These are phyloP conservation scores for Diospyros kaki DNA, from an alignment of 148 eudicot genomes.

Conservation along the genomic window DNA sequence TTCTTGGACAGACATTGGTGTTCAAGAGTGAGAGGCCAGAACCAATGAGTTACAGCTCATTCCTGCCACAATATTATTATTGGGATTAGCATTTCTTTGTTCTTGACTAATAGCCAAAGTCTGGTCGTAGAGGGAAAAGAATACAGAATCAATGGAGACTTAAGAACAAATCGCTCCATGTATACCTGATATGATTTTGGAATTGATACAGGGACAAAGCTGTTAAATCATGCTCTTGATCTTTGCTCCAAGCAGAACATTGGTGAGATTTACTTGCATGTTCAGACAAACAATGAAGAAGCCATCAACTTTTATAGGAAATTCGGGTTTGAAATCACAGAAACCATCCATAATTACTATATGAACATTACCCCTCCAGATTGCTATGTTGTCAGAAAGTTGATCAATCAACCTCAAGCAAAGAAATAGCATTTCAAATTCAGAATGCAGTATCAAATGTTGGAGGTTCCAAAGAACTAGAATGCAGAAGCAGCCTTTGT, in stretches of 20 bases:
- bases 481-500: too few species aligned
- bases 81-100: too few species aligned
- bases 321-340: slow-evolving; percentile 86
- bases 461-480: neutral
- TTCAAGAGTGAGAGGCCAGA: too few species aligned
- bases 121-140: neutral
- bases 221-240: slow-evolving; percentile 74
- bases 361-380: slow-evolving; percentile 85
- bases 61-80: too few species aligned
- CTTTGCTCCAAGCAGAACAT: slow-evolving; percentile 69
- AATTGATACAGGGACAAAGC: slow-evolving; percentile 58
- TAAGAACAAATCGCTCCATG: neutral
- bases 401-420: slow-evolving; percentile 37
- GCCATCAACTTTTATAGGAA: slow-evolving; percentile 91
- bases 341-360: slow-evolving; percentile 80
- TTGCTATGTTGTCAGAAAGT: slow-evolving; percentile 72
- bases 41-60: too few species aligned
- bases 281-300: slow-evolving; percentile 90
- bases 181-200: neutral
- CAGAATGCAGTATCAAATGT: neutral
- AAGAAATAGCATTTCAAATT: slow-evolving; percentile 34
- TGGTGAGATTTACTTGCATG: slow-evolving; percentile 83
- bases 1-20: too few species aligned
- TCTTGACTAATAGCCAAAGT: too few species aligned
- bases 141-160: neutral